Base-by-base conservation (phyloP, 2,329 filamentous ascomycete species). In the Geosmithia flava region DNA sequence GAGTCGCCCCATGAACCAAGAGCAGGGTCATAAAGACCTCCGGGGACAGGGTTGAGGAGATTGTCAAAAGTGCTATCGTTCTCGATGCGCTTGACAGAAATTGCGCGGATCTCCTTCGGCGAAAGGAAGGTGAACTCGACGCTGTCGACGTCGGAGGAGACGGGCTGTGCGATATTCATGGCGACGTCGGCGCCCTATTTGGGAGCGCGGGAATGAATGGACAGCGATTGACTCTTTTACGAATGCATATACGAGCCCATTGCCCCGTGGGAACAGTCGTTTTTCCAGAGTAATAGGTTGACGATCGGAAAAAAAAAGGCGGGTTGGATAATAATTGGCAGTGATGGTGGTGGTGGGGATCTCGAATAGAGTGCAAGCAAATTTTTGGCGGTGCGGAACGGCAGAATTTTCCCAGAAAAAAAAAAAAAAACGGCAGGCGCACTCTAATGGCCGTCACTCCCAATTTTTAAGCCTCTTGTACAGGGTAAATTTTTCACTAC, bases 61-160 rank as follows among this genome's bases (percentile, higher is more conserved):
- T 81, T 88, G 67, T 97, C 93, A 64, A 97, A 93, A n/a, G 93
- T 95, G 55, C 79, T 87, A 47, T 89, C 84, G 69, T 94, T 95
- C 61, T 94, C 85, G 58, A 98, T 95, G 66, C 83, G 81, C 72
- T 93, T 93, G 55, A 96, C 93, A 8, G 93, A 98, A 57, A 97
- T 81, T 52, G 82, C 78, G 62, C 83, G 82, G 62, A 98, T 89
- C 65, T 98, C 91, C 51, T 83, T 74, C 47, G 82, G 75, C 19
- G 85, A 81, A 56, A 97, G 80, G 61, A 94, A 87, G 44, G 81
- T 83, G 66, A 98, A 98, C 63, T 94, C 87, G 60, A 98, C 87
- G 62, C 83, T 84, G 63, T 84, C 79, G 59, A 98, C 85, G 62
- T 82, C 75, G 59, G 89, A 94, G 54, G 85, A 76, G 53, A 95